These are phyloP conservation scores for Sclerotinia nivalis DNA, from an alignment of 2,329 filamentous ascomycete species.

Conservation along the genomic window DNA sequence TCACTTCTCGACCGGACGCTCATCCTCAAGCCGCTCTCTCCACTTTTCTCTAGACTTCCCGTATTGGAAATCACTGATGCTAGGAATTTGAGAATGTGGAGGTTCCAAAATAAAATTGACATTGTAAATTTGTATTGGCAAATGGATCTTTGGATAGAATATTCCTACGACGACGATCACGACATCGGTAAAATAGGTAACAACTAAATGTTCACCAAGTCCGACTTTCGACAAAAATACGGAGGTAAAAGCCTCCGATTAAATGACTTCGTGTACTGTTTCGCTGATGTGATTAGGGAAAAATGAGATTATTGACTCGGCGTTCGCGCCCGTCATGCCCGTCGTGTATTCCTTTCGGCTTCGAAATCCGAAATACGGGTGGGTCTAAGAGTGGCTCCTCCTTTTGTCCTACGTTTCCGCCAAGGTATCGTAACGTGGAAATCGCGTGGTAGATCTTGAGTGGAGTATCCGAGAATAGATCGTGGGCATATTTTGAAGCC, in stretches of 20 bases:
- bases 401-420: background rate
- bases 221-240: background rate
- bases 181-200: background rate
- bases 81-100: too few species aligned
- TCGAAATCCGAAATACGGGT: background rate
- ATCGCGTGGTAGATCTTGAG: background rate
- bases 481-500: background rate
- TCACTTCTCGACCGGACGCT: background rate
- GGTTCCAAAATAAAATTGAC: too few species aligned
- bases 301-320: background rate
- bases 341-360: constrained; percentile 1
- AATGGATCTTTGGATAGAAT: background rate
- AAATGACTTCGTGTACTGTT: background rate
- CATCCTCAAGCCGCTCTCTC: background rate
- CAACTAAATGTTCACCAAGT: background rate
- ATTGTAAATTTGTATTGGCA: background rate
- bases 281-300: too few species aligned
- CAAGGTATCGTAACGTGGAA: background rate
- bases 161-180: background rate
- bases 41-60: background rate
- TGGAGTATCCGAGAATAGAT: background rate
- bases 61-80: too few species aligned
- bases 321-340: background rate
- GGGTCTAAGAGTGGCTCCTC: background rate
- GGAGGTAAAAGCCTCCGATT: background rate